Evolutionary conservation across 805 yeast species (phyloP).

Genomic region (Ogataea allantospora): DNA sequence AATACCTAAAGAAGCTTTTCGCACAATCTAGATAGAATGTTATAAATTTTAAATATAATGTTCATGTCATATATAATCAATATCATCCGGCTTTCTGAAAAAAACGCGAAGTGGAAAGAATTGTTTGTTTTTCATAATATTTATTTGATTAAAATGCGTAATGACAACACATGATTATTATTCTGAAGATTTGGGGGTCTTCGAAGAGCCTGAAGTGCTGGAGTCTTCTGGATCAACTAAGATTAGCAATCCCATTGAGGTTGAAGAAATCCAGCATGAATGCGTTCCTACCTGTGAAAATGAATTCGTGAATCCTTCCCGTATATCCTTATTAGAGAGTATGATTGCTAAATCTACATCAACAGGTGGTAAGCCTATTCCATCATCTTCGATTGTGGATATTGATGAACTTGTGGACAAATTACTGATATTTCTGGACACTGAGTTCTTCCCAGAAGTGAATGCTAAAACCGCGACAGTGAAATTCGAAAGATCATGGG

Average conservation of each 20-base stretch:
- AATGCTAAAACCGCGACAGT: background rate
- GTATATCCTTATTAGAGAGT: background rate
- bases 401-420: background rate
- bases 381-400: background rate
- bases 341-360: background rate
- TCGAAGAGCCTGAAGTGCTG: constrained; percentile 22
- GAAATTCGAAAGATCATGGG: background rate
- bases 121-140: background rate
- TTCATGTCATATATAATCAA: too few relatives aligned
- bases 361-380: background rate
- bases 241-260: background rate
- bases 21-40: constrained; percentile 1
- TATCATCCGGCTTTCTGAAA: too few relatives aligned
- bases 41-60: too few relatives aligned
- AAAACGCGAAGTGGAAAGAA: background rate
- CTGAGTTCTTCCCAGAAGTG: background rate
- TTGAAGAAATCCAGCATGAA: background rate
- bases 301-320: background rate
- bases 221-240: constrained; percentile 18
- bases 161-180: constrained; percentile 23
- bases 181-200: constrained; percentile 25
- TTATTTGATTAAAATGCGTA: too few relatives aligned
- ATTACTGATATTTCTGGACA: background rate
- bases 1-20: constrained; percentile 58
- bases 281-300: background rate